phyloP scores from a whole-genome alignment of 78 protist genomes.

The Planoprotostelium fungivorum region DNA sequence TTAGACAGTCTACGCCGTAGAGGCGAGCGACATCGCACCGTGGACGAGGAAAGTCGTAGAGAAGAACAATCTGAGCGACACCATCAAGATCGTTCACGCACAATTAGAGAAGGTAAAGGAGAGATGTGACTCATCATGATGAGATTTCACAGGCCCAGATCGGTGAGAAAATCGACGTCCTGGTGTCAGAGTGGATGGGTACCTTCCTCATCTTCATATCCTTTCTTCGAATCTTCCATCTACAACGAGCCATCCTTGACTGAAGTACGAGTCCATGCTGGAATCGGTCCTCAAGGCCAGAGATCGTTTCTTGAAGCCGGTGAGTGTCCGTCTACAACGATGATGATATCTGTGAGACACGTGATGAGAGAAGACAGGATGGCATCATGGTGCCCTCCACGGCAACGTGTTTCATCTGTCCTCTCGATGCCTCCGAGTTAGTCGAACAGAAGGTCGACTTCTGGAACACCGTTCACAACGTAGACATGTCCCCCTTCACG shows the following conservation, averaged over 20 bases:
- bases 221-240: background rate
- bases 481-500: slow-evolving; percentile 54
- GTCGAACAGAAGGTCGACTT: slow-evolving; percentile 17
- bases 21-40: slow-evolving; percentile 73
- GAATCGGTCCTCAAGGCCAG: slow-evolving; percentile 32
- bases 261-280: slow-evolving; percentile 16
- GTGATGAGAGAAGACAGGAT: slow-evolving; percentile 5
- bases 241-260: background rate
- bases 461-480: slow-evolving; percentile 37
- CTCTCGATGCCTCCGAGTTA: slow-evolving; percentile 49
- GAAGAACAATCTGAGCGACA: slow-evolving; percentile 34
- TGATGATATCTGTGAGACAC: slow-evolving; percentile 5
- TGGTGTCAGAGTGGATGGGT: slow-evolving; percentile 82
- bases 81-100: slow-evolving; percentile 26
- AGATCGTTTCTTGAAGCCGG: slow-evolving; percentile 17
- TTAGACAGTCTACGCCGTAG: slow-evolving; percentile 77
- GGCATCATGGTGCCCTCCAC: slow-evolving; percentile 70
- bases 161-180: slow-evolving; percentile 63
- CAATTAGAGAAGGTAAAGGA: slow-evolving; percentile 41
- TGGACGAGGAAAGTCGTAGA: slow-evolving; percentile 40
- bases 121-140: background rate
- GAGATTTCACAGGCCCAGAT: slow-evolving; percentile 1
- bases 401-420: slow-evolving; percentile 41
- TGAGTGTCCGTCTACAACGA: background rate
- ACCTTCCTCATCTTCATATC: slow-evolving; percentile 39